phyloP scores from a whole-genome alignment of 257 asterid genomes.

The Scutellaria galericulata region DNA sequence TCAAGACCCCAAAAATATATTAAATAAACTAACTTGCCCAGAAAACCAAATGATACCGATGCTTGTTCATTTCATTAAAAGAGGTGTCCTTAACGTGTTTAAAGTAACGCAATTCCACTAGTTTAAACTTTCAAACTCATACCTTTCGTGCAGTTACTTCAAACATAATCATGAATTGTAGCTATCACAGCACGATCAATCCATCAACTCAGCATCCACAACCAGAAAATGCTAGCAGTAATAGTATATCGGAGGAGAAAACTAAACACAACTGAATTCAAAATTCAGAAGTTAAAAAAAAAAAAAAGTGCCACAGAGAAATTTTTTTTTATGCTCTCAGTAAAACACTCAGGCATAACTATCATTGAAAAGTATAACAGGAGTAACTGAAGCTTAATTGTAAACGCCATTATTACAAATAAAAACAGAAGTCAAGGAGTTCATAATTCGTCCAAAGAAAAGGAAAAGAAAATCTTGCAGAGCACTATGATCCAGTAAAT shows the following conservation, averaged over 20 bases:
- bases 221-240: slow-evolving; percentile 11
- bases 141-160: neutral
- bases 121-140: neutral
- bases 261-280: neutral
- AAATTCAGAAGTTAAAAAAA: neutral
- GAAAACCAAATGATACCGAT: neutral
- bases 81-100: neutral
- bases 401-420: slow-evolving; percentile 14
- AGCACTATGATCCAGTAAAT: slow-evolving; percentile 1
- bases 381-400: slow-evolving; percentile 10
- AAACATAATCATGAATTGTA: neutral
- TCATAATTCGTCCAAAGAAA: neutral
- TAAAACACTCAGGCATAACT: neutral
- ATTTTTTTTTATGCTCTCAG: no score
- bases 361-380: neutral
- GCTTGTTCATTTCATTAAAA: neutral
- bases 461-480: slow-evolving; percentile 3
- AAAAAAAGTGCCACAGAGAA: neutral
- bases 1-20: slow-evolving; percentile 11
- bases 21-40: neutral
- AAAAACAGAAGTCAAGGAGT: neutral
- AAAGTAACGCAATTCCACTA: neutral
- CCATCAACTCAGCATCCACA: slow-evolving; percentile 7
- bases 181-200: slow-evolving; percentile 3
- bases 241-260: neutral